These are phyloP conservation scores for Solanum hybrid DNA, from an alignment of 305 asterid species.

Conservation along the genomic window DNA sequence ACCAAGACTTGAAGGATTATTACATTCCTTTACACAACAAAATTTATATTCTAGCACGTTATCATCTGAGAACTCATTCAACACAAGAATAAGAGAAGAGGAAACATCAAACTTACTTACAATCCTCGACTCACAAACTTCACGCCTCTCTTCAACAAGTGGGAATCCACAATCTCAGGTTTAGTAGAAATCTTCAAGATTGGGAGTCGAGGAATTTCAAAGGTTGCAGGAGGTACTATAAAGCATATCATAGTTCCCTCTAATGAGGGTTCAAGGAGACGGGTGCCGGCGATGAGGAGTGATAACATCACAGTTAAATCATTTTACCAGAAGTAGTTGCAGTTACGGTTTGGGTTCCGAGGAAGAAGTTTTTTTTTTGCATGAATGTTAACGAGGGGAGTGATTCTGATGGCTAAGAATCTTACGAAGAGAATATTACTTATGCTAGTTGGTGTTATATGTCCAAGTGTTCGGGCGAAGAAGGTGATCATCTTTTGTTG, in stretches of 20 bases:
- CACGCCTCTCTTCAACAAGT: background rate
- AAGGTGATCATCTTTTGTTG: background rate
- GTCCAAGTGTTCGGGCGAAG: background rate
- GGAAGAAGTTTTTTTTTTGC: background rate
- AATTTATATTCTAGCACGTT: background rate
- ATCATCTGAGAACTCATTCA: background rate
- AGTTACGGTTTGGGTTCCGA: background rate
- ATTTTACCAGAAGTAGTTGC: background rate
- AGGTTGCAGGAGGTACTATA: background rate
- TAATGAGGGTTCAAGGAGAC: background rate
- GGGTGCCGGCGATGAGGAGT: background rate
- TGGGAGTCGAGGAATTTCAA: background rate
- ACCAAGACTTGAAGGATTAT: background rate
- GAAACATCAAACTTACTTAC: background rate
- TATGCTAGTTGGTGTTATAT: background rate
- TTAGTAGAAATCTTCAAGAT: background rate
- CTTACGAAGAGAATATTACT: background rate
- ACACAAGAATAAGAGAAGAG: background rate
- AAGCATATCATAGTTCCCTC: background rate
- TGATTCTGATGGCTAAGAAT: background rate
- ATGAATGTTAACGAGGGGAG: background rate
- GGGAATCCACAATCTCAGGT: background rate
- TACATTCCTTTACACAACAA: background rate
- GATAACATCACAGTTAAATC: background rate
- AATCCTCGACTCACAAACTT: background rate